phyloP scores from a whole-genome alignment of 1,284 basidiomycete genomes.

The Amylostereum areolatum region DNA sequence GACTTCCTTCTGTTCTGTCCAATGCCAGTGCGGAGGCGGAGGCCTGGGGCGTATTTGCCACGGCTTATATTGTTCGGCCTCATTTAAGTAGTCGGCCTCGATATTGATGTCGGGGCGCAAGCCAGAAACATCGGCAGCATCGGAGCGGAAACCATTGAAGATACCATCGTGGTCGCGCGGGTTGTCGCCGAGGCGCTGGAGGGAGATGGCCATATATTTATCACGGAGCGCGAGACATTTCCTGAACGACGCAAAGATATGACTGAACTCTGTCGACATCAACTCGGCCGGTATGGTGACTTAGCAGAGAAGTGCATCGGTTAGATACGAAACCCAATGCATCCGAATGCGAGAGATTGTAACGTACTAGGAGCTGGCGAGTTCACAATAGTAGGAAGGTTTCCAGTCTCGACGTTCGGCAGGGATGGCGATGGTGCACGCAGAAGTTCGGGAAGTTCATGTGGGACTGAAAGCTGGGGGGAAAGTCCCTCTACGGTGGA shows the following conservation, averaged over 20 bases:
- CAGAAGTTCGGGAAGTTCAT: no score
- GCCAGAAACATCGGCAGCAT: slow-evolving; percentile 59
- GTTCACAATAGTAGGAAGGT: no score
- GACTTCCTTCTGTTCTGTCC: slow-evolving; percentile 52
- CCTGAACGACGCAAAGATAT: slow-evolving; percentile 60
- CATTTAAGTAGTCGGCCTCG: slow-evolving; percentile 12
- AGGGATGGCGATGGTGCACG: no score
- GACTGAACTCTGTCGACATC: slow-evolving; percentile 45
- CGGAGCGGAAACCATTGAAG: slow-evolving; percentile 58
- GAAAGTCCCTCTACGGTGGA: no score
- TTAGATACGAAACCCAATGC: neutral
- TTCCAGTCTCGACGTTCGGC: no score
- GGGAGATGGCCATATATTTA: slow-evolving; percentile 84
- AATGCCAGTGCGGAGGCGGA: slow-evolving; percentile 92
- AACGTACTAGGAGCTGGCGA: no score
- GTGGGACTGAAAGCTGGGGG: no score
- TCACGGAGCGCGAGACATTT: slow-evolving; percentile 84
- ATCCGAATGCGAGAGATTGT: neutral
- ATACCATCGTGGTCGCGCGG: slow-evolving; percentile 81
- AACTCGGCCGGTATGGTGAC: slow-evolving; percentile 27
- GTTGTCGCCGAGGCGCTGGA: slow-evolving; percentile 87
- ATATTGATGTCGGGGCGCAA: slow-evolving; percentile 55
- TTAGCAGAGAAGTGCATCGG: slow-evolving; percentile 4
- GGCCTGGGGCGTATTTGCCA: slow-evolving; percentile 91
- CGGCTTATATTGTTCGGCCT: slow-evolving; percentile 35